Conservation (phyloP, 257 asterid species). For the Verbascum thapsus region DNA sequence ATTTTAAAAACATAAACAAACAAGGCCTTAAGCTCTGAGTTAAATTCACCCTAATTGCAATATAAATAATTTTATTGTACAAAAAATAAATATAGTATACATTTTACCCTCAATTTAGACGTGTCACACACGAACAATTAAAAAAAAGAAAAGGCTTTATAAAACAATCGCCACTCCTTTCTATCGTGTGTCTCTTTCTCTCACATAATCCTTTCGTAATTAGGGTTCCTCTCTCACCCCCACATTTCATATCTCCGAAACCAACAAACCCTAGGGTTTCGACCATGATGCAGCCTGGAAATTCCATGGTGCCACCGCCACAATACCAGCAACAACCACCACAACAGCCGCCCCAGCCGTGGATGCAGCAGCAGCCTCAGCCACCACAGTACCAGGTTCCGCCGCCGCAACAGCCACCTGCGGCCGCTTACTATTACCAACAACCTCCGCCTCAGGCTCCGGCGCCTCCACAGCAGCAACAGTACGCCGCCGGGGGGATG, state of each 20-base stretch:
- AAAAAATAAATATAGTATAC: too few species aligned
- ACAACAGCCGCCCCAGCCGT: constrained; percentile 55
- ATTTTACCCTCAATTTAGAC: not conserved
- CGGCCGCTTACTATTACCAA: constrained; percentile 65
- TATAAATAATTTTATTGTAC: too few species aligned
- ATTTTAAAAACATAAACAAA: too few species aligned
- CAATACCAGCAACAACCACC: constrained; percentile 64
- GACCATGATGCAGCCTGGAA: constrained; percentile 67
- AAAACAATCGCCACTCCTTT: not conserved
- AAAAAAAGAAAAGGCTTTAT: not conserved
- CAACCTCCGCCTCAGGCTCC: constrained; percentile 45
- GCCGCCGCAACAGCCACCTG: constrained; percentile 57
- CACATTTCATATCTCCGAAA: not conserved
- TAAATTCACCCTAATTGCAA: too few species aligned
- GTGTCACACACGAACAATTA: not conserved
- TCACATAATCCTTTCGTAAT: constrained; percentile 26
- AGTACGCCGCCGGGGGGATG: constrained; percentile 39
- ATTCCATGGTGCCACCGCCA: constrained; percentile 54
- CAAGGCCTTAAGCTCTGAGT: too few species aligned
- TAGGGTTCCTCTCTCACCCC: constrained; percentile 35
- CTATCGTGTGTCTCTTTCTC: not conserved
- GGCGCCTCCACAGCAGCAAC: constrained; percentile 44
- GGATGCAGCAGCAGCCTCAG: constrained; percentile 57
- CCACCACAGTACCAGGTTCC: constrained; percentile 62
- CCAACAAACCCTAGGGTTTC: constrained; percentile 27